Base-by-base conservation (phyloP, 371 early-diverging fungal species). In the Mortierella sp. region DNA sequence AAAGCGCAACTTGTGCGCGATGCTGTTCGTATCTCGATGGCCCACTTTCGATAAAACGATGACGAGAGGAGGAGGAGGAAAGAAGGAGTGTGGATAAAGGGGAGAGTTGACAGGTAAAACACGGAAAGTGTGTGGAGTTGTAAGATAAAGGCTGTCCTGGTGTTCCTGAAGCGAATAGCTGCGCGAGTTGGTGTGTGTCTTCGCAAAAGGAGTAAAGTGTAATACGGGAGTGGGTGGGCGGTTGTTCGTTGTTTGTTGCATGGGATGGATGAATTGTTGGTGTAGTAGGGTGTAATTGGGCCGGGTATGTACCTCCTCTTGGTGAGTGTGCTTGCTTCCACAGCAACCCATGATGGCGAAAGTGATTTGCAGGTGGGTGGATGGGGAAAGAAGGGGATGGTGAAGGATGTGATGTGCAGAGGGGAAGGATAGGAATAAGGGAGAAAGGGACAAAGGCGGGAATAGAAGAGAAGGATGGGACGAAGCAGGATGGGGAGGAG, bases 331-430 rank as follows among this genome's bases (percentile, higher is more conserved):
- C 27, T 84, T 84, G 75, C 84, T 84, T 68, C 78, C 81, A 75
- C 84, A 84, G 75, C 84, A 84, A 75, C 84, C 84, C 84, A 84
- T 84, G 56, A 41, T 63, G 49, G 18, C 49, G 16, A 68, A 21
- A 27, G 55, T 51, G 65, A 27, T n/a, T 38, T 60, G 32, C 21
- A 63, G 76, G 54, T 63, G 43, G 48, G 60, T 70, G 43, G 54
- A 43, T 58, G 29, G 55, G 29, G 18, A 43, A 74, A 44, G 35
- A 21, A 35, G 5, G 12, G 12, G 48, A 21, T 27, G 56, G 71
- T 27, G 38, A 8, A 41, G 51, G 10, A 27, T 27, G 58, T 11
- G 58, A 56, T 27, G 32, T 5, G 24, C 35, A 51, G 75, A 49
- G 48, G 43, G 44, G 43, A 54, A 7, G 27, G 48, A 29, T 18